A percentile compares a stretch with the other conserved stretches of the same genome.
Conservation (phyloP, 1,284 basidiomycete genomes). For the Malassezia pachydermatis region DNA sequence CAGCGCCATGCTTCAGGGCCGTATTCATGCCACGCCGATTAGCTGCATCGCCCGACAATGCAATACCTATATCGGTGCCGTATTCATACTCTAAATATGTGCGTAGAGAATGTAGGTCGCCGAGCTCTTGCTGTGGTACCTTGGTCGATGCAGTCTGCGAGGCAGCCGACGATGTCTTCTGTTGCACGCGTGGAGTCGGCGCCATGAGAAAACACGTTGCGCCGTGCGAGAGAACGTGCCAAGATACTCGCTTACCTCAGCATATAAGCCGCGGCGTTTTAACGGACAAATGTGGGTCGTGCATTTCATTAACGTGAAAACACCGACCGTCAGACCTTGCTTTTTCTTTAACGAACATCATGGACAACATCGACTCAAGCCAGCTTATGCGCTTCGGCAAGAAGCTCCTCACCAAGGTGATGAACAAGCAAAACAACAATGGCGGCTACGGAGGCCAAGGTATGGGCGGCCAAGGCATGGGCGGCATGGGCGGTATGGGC, state of each 20-base stretch:
- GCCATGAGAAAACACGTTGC: no score
- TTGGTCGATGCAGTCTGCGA: no score
- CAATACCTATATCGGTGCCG: background rate
- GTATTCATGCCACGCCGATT: background rate
- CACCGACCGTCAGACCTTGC: background rate
- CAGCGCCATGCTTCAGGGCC: background rate
- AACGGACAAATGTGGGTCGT: background rate
- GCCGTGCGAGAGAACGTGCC: no score
- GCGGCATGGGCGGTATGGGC: constrained; percentile 10
- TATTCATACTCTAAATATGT: constrained; percentile 2
- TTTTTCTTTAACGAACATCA: background rate
- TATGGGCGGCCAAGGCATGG: constrained; percentile 4
- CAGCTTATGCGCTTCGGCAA: background rate
- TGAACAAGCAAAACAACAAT: constrained; percentile 3
- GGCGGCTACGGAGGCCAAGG: constrained; percentile 4
- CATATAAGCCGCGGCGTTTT: background rate
- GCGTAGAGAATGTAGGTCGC: background rate
- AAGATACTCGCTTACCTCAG: no score
- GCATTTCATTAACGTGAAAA: no score
- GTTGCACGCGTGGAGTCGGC: no score
- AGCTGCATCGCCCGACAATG: background rate
- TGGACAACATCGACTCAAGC: background rate
- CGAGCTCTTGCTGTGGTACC: constrained; percentile 4
- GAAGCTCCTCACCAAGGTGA: constrained; percentile 1
- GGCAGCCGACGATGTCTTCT: no score